A percentile compares a stretch with the other conserved stretches of the same genome.
Evolutionary conservation across 805 yeast genomes (phyloP).

Genomic region (Lachancea waltii): DNA sequence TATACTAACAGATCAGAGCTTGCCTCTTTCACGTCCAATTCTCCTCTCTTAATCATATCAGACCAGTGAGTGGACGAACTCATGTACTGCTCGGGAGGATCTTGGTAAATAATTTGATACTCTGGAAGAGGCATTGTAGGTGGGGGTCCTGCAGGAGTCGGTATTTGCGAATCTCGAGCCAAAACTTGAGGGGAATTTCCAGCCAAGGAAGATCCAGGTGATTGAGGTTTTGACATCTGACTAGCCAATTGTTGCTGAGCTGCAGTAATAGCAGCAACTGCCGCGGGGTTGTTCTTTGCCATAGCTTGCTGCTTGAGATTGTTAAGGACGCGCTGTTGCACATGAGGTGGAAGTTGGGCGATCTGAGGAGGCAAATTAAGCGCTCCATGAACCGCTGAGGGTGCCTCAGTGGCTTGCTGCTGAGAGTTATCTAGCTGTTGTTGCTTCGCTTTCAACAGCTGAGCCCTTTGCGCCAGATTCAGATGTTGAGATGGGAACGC

Average conservation of each 20-base stretch:
- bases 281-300: slow-evolving; percentile 29
- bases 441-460: slow-evolving; percentile 11
- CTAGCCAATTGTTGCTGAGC: slow-evolving; percentile 14
- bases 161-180: not conserved
- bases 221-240: slow-evolving; percentile 3
- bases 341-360: slow-evolving; percentile 29
- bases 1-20: slow-evolving; percentile 44
- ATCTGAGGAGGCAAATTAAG: slow-evolving; percentile 32
- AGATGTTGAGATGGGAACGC: slow-evolving; percentile 5
- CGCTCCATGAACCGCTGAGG: slow-evolving; percentile 39
- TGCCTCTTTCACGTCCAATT: slow-evolving; percentile 38
- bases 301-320: slow-evolving; percentile 31
- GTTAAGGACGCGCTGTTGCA: slow-evolving; percentile 29
- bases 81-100: slow-evolving; percentile 35
- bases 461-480: slow-evolving; percentile 9
- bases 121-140: slow-evolving; percentile 20
- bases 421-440: slow-evolving; percentile 15
- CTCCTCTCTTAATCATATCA: slow-evolving; percentile 33
- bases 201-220: slow-evolving; percentile 20
- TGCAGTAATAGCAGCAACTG: slow-evolving; percentile 37
- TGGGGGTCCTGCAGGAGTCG: slow-evolving; percentile 10
- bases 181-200: slow-evolving; percentile 12
- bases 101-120: slow-evolving; percentile 26
- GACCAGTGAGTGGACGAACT: slow-evolving; percentile 48
- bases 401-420: slow-evolving; percentile 29